Base-by-base conservation (phyloP, 75 land plant species). In the Isoetes taiwanensis region DNA sequence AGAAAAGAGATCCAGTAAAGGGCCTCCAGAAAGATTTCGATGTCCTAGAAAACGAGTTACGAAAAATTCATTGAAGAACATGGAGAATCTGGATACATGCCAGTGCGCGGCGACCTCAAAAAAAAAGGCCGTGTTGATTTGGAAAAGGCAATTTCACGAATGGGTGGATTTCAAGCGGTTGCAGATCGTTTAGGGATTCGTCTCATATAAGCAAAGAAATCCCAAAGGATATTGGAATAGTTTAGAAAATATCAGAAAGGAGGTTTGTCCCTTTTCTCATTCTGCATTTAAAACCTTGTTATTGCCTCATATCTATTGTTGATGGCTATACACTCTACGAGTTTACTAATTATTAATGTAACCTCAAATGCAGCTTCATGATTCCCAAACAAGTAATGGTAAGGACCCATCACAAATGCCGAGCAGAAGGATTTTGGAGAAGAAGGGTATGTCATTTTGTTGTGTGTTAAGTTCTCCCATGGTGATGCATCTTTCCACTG, bases 191-290 rank as follows among this genome's bases (percentile, higher is more conserved):
- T 93, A 80, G 84, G 84, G 27, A 78, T 93, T 21, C 70, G 77
- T 26, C 82, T 91, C 94, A 19, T 91, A 91, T 54, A 84, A 93
- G 50, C 52, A 84, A 32, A 76, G 98, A 8, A 93, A 87, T 50
- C 98, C 98, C 28, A 76, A 75, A 58, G 98, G 98, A 17, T 93
- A 81, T 48, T 87, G 98, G 98, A 83, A 93, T 62, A 69, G 74
- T 64, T 56, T 87, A n/a, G 85, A 93, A 27, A 93, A 87, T 66
- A 52, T 93, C 68, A 77, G 75, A 57, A 74, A 81, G 64, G 98
- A 93, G 90, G 98, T 86, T 57, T 28, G 57, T 37, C 38, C 8
- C 32, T 19, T 26, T 40, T 20, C n/a, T n/a, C n/a, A 19, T 37
- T 37, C 39, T 37, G 39, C 39, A 14, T 9, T 37, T 37, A 37